These are phyloP conservation scores for Ophiostoma pallidulum DNA, from an alignment of 2,329 filamentous ascomycete species.

Conservation along the genomic window DNA sequence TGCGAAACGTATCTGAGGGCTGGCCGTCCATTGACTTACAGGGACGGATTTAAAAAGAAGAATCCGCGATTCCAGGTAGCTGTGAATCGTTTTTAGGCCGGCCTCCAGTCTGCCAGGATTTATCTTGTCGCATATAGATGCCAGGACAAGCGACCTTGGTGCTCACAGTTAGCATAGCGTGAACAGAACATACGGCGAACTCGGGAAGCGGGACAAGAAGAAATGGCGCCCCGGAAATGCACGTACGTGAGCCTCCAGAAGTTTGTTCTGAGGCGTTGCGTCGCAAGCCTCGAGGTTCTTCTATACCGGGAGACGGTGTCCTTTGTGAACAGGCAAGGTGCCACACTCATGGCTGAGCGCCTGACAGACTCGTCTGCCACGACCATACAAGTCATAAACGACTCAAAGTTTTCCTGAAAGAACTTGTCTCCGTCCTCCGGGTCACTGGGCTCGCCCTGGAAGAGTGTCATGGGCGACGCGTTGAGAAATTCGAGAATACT, in stretches of 20 bases:
- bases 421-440: constrained; percentile 28
- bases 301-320: constrained; percentile 28
- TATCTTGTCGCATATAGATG: constrained; percentile 41
- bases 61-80: constrained; percentile 47
- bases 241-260: constrained; percentile 46
- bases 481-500: constrained; percentile 50
- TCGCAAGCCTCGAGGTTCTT: constrained; percentile 28
- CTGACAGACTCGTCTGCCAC: constrained; percentile 42
- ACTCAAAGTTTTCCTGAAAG: constrained; percentile 38
- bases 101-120: constrained; percentile 33
- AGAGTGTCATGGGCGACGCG: constrained; percentile 41
- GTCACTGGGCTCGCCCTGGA: constrained; percentile 31
- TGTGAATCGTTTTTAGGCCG: constrained; percentile 39
- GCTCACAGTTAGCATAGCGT: background rate
- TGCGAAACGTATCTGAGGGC: no score
- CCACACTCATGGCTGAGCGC: constrained; percentile 37
- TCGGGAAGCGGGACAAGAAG: background rate
- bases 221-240: background rate
- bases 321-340: constrained; percentile 37
- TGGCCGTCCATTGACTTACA: constrained; percentile 32
- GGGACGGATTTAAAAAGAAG: constrained; percentile 41
- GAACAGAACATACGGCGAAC: background rate
- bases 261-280: constrained; percentile 30
- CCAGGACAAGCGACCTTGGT: constrained; percentile 31
- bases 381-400: constrained; percentile 45